Base-by-base conservation (phyloP, 371 early-diverging fungal species). In the Lichtheimia hyalospora region DNA sequence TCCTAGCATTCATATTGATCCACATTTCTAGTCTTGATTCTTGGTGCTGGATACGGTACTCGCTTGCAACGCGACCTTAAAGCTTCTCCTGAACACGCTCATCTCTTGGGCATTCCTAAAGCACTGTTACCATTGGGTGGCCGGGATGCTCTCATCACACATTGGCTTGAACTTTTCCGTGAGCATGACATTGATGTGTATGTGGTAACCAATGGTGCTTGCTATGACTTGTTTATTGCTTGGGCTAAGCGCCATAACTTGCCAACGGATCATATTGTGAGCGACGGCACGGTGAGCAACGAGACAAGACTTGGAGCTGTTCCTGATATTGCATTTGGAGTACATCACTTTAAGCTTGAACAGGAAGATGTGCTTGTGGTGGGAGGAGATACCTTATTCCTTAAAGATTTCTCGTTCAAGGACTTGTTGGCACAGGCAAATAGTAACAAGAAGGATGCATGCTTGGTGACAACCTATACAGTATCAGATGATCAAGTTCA, bases 231-330 rank as follows among this genome's bases (percentile, higher is more conserved):
- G 14, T 86, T 89, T 62, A 10, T 60, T 5, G 50, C 49, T 1
- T 89, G 87, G 87, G 83, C 86, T 1, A 42, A 59, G 5, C 46
- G 61, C 12, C 57, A 80, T 48, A 21, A 44, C 12, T 64, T 87
- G 41, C 77, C 84, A 2, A 25, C 21, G 0, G 62, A 63, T 3
- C 64, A 82, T 51, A 76, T 89, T 27, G 70, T 72, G 25, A 87
- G 76, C 62, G 84, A 89, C 61, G 80, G 82, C 21, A 79, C 81
- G 0, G 48, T 57, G 0, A 62, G 69, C 8, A 85, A 86, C 58
- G 87, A 82, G 41, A 74, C 68, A 18, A 73, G 88, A 1, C 65
- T 80, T 3, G 88, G 88, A 2, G 86, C 88, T 6, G 82, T 84
- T 3, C 77, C 74, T 34, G 87, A 86, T 65, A 69, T 89, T 28